These are phyloP conservation scores for Nannochloropsis gaditana DNA, from an alignment of 108 stramenopile species.

Conservation along the genomic window DNA sequence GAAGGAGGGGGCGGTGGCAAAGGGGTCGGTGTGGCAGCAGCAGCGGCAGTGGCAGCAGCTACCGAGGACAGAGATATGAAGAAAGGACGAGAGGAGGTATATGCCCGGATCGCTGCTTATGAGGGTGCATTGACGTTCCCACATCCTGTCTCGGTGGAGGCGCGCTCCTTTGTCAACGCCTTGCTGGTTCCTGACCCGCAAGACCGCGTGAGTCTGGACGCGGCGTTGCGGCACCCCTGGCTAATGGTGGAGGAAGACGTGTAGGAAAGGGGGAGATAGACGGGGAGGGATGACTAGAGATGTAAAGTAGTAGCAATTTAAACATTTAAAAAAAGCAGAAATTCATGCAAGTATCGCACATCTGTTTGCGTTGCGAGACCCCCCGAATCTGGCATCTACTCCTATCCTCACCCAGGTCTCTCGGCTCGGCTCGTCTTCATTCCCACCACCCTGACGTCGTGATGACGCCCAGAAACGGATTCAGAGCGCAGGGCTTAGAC, in stretches of 20 bases:
- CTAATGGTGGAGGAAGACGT: neutral
- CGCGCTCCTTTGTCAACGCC: neutral
- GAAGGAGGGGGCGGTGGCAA: neutral
- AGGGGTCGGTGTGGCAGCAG: neutral
- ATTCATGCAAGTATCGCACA: too few species aligned
- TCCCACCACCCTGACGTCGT: too few species aligned
- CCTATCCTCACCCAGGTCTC: too few species aligned
- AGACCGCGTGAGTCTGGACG: neutral
- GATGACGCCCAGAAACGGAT: too few species aligned
- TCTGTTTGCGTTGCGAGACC: too few species aligned
- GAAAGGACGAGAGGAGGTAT: neutral
- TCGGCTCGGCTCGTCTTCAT: too few species aligned
- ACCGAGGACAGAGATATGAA: neutral
- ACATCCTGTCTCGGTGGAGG: neutral
- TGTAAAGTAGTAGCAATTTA: neutral
- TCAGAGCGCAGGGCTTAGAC: too few species aligned
- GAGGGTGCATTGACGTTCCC: neutral
- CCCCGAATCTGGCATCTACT: too few species aligned
- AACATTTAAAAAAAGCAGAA: neutral
- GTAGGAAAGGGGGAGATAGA: neutral
- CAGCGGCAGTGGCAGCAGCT: too few species aligned
- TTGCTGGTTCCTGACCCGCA: neutral
- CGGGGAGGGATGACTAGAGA: neutral
- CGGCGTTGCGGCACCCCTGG: neutral
- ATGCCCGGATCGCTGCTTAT: neutral